phyloP scores from a whole-genome alignment of 345 rosid species.

The Salix brachista region DNA sequence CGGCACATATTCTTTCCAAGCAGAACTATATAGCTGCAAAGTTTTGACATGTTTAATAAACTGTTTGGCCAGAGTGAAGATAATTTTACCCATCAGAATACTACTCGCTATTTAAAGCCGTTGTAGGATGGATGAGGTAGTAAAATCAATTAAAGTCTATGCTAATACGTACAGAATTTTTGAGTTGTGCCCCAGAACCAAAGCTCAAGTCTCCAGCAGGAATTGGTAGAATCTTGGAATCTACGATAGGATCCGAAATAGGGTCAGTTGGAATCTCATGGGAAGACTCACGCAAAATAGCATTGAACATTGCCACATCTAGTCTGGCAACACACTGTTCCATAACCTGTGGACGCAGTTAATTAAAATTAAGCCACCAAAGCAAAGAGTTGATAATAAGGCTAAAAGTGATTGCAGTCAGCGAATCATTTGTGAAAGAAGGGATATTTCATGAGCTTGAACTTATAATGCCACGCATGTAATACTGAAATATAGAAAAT shows the following conservation, averaged over 20 bases:
- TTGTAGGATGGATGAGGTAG: background rate
- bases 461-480: background rate
- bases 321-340: conserved; percentile 73
- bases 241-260: conserved; percentile 83
- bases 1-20: background rate
- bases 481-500: background rate
- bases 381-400: background rate
- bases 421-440: background rate
- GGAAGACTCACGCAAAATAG: conserved; percentile 85
- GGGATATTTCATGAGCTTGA: background rate
- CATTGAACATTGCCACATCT: conserved; percentile 98
- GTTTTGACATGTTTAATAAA: background rate
- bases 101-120: background rate
- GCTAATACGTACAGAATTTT: conserved; percentile 59
- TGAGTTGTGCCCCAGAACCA: conserved; percentile 96
- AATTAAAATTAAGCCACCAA: conserved; percentile 6
- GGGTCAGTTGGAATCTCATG: conserved; percentile 96
- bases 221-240: conserved; percentile 84
- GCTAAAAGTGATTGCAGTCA: background rate
- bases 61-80: background rate
- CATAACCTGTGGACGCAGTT: conserved; percentile 56
- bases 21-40: background rate
- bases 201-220: conserved; percentile 95
- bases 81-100: background rate
- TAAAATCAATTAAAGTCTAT: background rate